Evolutionary conservation across 208 protist genomes (phyloP).

Genomic region (Cochliopodium minus): DNA sequence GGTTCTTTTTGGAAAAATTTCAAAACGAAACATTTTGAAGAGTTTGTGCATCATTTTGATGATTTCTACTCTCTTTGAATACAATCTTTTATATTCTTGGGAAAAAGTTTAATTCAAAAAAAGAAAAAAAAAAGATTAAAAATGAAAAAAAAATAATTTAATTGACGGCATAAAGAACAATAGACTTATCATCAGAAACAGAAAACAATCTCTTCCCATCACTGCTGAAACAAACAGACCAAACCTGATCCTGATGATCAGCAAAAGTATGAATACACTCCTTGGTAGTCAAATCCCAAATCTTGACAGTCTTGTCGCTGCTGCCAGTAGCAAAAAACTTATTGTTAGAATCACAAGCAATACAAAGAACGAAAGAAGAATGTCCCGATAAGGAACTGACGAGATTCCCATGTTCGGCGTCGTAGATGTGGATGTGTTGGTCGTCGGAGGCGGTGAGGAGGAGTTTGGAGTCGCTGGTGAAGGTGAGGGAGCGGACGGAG

Average conservation of each 20-base stretch:
- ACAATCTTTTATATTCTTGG: too few relatives aligned
- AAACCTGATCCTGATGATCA: conserved; percentile 1
- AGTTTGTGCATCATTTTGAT: too few relatives aligned
- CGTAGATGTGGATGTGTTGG: background rate
- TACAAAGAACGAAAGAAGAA: background rate
- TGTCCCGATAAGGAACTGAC: background rate
- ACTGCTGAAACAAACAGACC: background rate
- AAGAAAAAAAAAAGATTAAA: too few relatives aligned
- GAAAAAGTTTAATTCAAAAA: too few relatives aligned
- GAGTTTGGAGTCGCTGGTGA: conserved; percentile 1
- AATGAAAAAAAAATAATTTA: too few relatives aligned
- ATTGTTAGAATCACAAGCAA: background rate
- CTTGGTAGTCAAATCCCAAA: conserved; percentile 1
- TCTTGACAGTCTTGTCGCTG: background rate
- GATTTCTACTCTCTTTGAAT: too few relatives aligned
- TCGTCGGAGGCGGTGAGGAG: conserved; percentile 4
- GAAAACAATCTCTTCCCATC: background rate
- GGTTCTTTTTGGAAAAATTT: too few relatives aligned
- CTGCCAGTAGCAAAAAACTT: background rate
- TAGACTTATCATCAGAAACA: background rate
- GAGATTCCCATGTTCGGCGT: background rate
- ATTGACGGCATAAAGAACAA: background rate
- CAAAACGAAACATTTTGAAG: too few relatives aligned
- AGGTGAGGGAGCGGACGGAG: background rate
- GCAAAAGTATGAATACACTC: conserved; percentile 9